phyloP scores from a whole-genome alignment of 2,329 filamentous ascomycete species.

The Macrophomina tecta region DNA sequence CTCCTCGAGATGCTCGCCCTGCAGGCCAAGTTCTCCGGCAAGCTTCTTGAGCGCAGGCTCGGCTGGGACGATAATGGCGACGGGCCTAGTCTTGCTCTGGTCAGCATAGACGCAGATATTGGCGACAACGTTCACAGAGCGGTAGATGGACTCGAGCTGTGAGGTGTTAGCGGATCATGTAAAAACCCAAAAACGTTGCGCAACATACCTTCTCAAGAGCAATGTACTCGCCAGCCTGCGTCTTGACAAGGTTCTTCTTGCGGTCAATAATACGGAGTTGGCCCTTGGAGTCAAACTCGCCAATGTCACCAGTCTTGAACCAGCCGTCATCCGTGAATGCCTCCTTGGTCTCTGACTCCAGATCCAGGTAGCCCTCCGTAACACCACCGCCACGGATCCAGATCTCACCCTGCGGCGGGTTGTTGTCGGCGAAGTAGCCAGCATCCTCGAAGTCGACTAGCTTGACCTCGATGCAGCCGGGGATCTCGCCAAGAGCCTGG shows the following conservation, averaged over 20 bases:
- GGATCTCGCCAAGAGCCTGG: conserved; percentile 76
- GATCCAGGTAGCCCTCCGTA: conserved; percentile 79
- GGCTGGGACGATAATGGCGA: conserved; percentile 77
- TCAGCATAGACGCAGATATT: conserved; percentile 91
- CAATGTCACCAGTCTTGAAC: conserved; percentile 98
- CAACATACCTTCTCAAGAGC: conserved; percentile 75
- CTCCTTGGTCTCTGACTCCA: conserved; percentile 81
- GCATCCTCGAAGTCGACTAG: conserved; percentile 88
- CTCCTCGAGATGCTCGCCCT: conserved; percentile 69
- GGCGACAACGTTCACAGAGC: conserved; percentile 75
- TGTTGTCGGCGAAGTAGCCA: conserved; percentile 78
- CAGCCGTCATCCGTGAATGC: conserved; percentile 83
- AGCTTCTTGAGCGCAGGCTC: conserved; percentile 63
- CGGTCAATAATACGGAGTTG: conserved; percentile 90
- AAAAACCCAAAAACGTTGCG: too few species aligned
- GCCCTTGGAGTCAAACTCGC: conserved; percentile 81
- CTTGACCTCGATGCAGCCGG: conserved; percentile 83
- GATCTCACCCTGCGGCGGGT: conserved; percentile 88
- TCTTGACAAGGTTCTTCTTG: conserved; percentile 98
- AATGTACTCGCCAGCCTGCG: conserved; percentile 93
- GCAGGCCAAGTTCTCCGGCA: conserved; percentile 63
- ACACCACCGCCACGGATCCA: conserved; percentile 82
- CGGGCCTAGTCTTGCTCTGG: conserved; percentile 73
- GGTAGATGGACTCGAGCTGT: conserved; percentile 87
- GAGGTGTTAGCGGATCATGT: background rate